Conservation (phyloP, 352 stramenopile genomes). For the Phytophthora foliorum region DNA sequence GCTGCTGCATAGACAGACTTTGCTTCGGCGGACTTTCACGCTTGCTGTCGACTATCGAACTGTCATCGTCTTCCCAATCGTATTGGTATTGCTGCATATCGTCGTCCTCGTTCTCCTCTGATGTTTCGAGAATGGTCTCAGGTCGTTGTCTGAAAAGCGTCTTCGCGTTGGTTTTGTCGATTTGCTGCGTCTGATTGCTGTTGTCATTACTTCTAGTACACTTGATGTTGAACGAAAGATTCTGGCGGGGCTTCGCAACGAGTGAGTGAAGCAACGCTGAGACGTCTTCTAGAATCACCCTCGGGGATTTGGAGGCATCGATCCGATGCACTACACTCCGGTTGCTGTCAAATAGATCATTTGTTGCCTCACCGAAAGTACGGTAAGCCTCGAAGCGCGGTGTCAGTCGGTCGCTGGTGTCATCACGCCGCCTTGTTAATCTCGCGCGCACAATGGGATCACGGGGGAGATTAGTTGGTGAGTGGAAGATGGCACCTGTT, state of each 20-base stretch:
- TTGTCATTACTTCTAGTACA: conserved; percentile 3
- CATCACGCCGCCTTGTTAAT: conserved; percentile 69
- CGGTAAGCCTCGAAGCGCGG: conserved; percentile 76
- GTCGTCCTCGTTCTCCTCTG: conserved; percentile 50
- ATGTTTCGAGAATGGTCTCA: conserved; percentile 62
- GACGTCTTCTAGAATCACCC: conserved; percentile 54
- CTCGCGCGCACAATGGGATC: conserved; percentile 56
- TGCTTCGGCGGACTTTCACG: conserved; percentile 23
- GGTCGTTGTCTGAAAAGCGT: conserved; percentile 37
- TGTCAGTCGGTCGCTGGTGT: conserved; percentile 60
- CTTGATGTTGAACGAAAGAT: conserved; percentile 7
- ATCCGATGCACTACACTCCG: conserved; percentile 49
- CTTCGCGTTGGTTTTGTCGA: conserved; percentile 20
- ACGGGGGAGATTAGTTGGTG: conserved; percentile 45
- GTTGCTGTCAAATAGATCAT: conserved; percentile 45
- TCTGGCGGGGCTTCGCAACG: conserved; percentile 16
- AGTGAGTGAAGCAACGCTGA: conserved; percentile 51
- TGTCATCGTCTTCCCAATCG: conserved; percentile 51
- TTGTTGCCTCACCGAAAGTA: conserved; percentile 66
- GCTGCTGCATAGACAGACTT: not conserved
- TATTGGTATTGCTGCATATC: conserved; percentile 43
- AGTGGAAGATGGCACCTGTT: conserved; percentile 75
- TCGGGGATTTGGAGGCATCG: conserved; percentile 44
- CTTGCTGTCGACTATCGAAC: conserved; percentile 8
- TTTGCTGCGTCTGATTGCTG: conserved; percentile 29